These are phyloP conservation scores for Neurospora tetraspora DNA, from an alignment of 495 filamentous ascomycete genomes.

Conservation along the genomic window DNA sequence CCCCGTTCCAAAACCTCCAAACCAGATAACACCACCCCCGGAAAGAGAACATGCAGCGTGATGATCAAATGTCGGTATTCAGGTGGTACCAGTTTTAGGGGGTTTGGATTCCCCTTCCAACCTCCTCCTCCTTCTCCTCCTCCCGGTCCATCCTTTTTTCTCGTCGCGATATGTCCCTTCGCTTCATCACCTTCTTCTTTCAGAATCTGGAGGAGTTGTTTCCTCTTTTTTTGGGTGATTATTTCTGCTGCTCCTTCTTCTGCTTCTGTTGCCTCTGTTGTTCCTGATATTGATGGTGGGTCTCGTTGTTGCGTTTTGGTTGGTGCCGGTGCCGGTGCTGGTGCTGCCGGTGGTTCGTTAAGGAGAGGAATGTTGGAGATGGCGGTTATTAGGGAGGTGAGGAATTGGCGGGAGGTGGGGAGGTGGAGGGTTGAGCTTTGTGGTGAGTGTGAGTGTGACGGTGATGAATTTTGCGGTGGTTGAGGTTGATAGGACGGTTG, in stretches of 20 bases:
- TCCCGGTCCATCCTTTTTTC: too few species aligned
- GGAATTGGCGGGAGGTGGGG: conserved; percentile 29
- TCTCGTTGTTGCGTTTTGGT: too few species aligned
- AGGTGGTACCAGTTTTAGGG: conserved; percentile 28
- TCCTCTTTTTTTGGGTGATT: neutral
- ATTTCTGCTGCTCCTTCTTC: neutral
- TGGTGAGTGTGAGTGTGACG: neutral
- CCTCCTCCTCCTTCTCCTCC: too few species aligned
- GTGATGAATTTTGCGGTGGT: neutral
- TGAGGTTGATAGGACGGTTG: neutral
- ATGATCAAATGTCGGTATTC: conserved; percentile 37
- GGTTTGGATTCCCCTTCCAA: conserved; percentile 15
- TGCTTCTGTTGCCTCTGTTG: neutral
- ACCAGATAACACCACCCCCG: conserved; percentile 53
- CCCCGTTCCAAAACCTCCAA: conserved; percentile 72
- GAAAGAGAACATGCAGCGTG: conserved; percentile 58
- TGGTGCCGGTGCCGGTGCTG: neutral
- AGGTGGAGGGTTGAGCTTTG: conserved; percentile 9
- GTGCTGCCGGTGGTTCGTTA: neutral
- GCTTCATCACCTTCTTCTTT: neutral
- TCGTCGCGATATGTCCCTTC: too few species aligned
- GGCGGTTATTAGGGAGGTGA: conserved; percentile 36
- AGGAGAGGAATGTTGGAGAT: conserved; percentile 29
- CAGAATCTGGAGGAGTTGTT: neutral
- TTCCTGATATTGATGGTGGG: too few species aligned